These are phyloP conservation scores for Achlya hypogyna DNA, from an alignment of 352 stramenopile species.

Conservation along the genomic window DNA sequence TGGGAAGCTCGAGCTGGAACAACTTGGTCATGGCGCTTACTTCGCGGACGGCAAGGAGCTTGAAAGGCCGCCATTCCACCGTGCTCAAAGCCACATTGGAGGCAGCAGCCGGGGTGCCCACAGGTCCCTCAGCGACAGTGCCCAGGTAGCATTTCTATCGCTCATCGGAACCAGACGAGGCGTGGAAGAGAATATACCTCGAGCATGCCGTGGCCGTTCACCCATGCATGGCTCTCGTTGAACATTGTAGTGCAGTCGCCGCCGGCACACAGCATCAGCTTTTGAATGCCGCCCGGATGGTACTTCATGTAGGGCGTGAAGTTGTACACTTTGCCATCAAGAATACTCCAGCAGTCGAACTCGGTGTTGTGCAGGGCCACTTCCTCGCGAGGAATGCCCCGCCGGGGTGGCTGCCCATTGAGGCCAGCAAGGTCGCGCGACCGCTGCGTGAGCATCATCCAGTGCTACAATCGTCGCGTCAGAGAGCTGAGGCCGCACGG, in stretches of 20 bases:
- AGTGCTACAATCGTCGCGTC: conserved; percentile 51
- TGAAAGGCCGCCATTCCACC: conserved; percentile 58
- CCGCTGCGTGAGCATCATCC: conserved; percentile 81
- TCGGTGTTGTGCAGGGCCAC: conserved; percentile 77
- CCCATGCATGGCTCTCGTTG: conserved; percentile 95
- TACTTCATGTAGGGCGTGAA: conserved; percentile 95
- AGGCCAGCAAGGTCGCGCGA: conserved; percentile 83
- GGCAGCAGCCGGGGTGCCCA: not conserved
- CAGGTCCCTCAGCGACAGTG: conserved; percentile 29
- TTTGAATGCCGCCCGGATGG: conserved; percentile 92
- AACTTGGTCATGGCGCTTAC: conserved; percentile 52
- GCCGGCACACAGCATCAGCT: conserved; percentile 88
- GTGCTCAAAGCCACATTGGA: conserved; percentile 49
- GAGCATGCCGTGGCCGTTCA: conserved; percentile 89
- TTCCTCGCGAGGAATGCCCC: conserved; percentile 74
- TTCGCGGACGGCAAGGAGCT: conserved; percentile 44
- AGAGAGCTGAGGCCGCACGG: not conserved
- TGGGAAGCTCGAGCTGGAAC: conserved; percentile 66
- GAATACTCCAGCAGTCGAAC: conserved; percentile 90
- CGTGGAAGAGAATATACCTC: conserved; percentile 26
- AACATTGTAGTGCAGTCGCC: conserved; percentile 93
- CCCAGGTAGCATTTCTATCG: conserved; percentile 73
- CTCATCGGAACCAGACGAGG: not conserved
- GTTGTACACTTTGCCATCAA: conserved; percentile 92
- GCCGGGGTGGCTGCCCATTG: conserved; percentile 38